A percentile compares a stretch with the other conserved stretches of the same genome.
Conservation (phyloP, 768 basidiomycete genomes). For the Rhizopogon roseolus region DNA sequence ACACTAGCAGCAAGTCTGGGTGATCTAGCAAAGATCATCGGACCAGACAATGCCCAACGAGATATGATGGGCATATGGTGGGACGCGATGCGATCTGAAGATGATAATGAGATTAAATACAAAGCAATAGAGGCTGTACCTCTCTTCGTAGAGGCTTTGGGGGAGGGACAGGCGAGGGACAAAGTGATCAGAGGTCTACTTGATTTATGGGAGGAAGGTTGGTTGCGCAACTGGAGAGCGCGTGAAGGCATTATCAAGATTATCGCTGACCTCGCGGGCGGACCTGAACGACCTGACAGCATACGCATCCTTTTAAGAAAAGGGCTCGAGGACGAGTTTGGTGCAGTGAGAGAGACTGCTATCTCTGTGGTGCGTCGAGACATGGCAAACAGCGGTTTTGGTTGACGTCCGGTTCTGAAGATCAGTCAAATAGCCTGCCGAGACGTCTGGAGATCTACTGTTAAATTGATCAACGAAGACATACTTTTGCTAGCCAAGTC, state of each 20-base stretch:
- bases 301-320: conserved; percentile 51
- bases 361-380: conserved; percentile 52
- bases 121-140: conserved; percentile 67
- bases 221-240: conserved; percentile 73
- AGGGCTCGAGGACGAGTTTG: conserved; percentile 72
- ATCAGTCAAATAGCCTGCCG: neutral
- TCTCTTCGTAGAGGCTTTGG: conserved; percentile 51
- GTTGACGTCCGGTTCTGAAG: neutral
- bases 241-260: conserved; percentile 63
- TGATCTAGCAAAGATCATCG: conserved; percentile 84
- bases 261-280: conserved; percentile 47
- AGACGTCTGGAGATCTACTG: conserved; percentile 26
- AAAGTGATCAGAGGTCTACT: conserved; percentile 42
- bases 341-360: conserved; percentile 81
- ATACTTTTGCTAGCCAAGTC: conserved; percentile 43
- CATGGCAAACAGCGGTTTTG: conserved; percentile 8
- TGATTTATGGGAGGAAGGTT: conserved; percentile 51
- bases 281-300: conserved; percentile 36
- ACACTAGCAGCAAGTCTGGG: conserved; percentile 87
- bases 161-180: conserved; percentile 37
- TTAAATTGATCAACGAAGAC: conserved; percentile 35
- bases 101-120: conserved; percentile 63
- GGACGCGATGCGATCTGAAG: conserved; percentile 47
- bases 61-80: conserved; percentile 76
- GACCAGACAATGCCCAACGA: conserved; percentile 54